Evolutionary conservation across 176 grass and related monocot genomes (phyloP).

Genomic region (Sorghum bicolor): DNA sequence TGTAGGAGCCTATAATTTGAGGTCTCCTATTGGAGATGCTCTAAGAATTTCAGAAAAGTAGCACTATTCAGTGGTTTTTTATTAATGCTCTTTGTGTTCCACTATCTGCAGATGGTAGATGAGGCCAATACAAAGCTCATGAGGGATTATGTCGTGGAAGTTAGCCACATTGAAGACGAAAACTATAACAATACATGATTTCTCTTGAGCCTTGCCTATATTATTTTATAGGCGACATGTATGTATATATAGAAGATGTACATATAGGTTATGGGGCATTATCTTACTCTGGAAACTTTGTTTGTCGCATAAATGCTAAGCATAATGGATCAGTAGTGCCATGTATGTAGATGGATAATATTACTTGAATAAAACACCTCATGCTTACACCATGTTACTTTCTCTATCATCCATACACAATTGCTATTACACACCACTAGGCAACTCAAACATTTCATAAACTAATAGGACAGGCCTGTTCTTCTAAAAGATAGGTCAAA

Average conservation of each 20-base stretch:
- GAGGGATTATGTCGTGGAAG: conserved; percentile 88
- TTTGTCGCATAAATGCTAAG: not conserved
- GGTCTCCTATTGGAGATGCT: too few species aligned
- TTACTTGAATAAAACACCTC: not conserved
- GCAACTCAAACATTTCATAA: too few species aligned
- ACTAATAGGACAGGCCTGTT: too few species aligned
- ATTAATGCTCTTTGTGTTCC: not conserved
- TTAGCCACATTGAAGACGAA: conserved; percentile 69
- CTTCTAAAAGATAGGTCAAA: too few species aligned
- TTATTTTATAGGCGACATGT: not conserved
- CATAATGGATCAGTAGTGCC: not conserved
- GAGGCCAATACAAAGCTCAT: conserved; percentile 79
- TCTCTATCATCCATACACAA: not conserved
- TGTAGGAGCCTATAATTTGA: too few species aligned
- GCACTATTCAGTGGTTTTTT: not conserved
- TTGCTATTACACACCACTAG: too few species aligned
- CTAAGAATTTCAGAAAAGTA: not conserved
- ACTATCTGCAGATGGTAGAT: conserved; percentile 73
- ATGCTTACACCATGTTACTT: not conserved
- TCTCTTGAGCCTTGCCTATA: not conserved
- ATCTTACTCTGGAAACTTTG: not conserved
- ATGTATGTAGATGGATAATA: not conserved
- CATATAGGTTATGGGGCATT: not conserved
- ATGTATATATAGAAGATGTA: not conserved
- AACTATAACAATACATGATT: conserved; percentile 18